phyloP scores from a whole-genome alignment of 2,329 filamentous ascomycete genomes.

The Botrytis porri region DNA sequence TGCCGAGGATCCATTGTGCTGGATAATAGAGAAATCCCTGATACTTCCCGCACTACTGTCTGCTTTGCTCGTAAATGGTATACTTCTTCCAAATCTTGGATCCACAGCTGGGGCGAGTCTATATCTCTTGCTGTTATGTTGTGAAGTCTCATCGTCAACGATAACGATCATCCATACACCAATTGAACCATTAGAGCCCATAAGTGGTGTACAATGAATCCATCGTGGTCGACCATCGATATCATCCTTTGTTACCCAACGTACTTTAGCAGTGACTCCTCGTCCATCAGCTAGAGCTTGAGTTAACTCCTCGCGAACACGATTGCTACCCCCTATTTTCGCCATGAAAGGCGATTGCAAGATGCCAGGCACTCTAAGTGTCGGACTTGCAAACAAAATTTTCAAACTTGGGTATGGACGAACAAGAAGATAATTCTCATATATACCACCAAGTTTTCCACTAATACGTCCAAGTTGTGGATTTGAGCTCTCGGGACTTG shows the following conservation, averaged over 20 bases:
- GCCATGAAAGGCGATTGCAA: slow-evolving; percentile 58
- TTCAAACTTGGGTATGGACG: slow-evolving; percentile 63
- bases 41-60: slow-evolving; percentile 26
- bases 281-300: slow-evolving; percentile 64
- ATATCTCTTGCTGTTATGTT: slow-evolving; percentile 25
- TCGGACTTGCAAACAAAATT: slow-evolving; percentile 67
- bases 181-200: slow-evolving; percentile 63
- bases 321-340: slow-evolving; percentile 50
- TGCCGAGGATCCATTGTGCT: slow-evolving; percentile 19
- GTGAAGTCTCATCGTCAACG: slow-evolving; percentile 57
- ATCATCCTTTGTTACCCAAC: slow-evolving; percentile 58
- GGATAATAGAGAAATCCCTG: slow-evolving; percentile 31
- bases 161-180: slow-evolving; percentile 79
- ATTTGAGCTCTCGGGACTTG: slow-evolving; percentile 28
- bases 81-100: slow-evolving; percentile 31
- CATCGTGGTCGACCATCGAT: slow-evolving; percentile 60
- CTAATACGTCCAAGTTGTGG: slow-evolving; percentile 25
- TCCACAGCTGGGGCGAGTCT: slow-evolving; percentile 36
- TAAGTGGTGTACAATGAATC: slow-evolving; percentile 74
- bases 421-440: slow-evolving; percentile 60
- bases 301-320: slow-evolving; percentile 48
- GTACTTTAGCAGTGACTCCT: slow-evolving; percentile 71
- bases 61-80: slow-evolving; percentile 15
- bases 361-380: slow-evolving; percentile 64
- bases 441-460: slow-evolving; percentile 44